These are phyloP conservation scores for Asterophora parasitica DNA, from an alignment of 768 basidiomycete genomes.

Conservation along the genomic window DNA sequence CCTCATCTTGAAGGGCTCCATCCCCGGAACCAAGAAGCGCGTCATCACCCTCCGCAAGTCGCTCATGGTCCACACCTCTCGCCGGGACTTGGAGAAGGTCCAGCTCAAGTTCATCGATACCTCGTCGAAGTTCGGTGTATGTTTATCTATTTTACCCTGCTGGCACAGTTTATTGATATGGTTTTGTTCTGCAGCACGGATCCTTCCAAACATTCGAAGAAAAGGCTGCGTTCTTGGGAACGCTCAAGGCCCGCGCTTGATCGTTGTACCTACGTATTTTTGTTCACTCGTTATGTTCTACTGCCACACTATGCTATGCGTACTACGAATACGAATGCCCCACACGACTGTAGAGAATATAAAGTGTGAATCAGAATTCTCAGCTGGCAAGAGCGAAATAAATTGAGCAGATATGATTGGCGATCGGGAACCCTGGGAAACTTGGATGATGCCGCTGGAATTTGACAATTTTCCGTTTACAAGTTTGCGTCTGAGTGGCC, in stretches of 20 bases:
- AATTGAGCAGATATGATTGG: constrained; percentile 2
- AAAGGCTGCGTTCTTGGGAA: constrained; percentile 91
- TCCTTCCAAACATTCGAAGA: constrained; percentile 96
- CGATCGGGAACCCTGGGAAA: constrained; percentile 15
- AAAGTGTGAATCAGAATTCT: neutral
- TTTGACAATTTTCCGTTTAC: constrained; percentile 7
- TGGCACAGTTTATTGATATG: constrained; percentile 2
- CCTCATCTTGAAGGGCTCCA: constrained; percentile 93
- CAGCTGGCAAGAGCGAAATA: neutral
- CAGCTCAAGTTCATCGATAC: constrained; percentile 99
- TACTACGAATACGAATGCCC: constrained; percentile 16
- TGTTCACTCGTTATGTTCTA: constrained; percentile 32
- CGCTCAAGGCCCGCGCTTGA: constrained; percentile 81
- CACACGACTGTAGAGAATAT: constrained; percentile 4
- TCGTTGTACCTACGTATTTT: constrained; percentile 30
- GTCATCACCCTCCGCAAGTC: constrained; percentile 96
- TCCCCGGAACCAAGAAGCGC: constrained; percentile 97
- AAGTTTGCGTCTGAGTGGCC: neutral
- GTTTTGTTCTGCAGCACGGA: constrained; percentile 61
- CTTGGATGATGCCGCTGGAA: neutral
- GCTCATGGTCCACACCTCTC: constrained; percentile 92
- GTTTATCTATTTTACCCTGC: constrained; percentile 23
- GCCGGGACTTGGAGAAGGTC: constrained; percentile 96
- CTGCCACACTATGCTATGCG: constrained; percentile 35
- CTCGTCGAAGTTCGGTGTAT: constrained; percentile 92